Evolutionary conservation across 2,329 filamentous ascomycete genomes (phyloP), one percentile per base, ranked within the genome.

Genomic region (Sphaerulina musiva): DNA sequence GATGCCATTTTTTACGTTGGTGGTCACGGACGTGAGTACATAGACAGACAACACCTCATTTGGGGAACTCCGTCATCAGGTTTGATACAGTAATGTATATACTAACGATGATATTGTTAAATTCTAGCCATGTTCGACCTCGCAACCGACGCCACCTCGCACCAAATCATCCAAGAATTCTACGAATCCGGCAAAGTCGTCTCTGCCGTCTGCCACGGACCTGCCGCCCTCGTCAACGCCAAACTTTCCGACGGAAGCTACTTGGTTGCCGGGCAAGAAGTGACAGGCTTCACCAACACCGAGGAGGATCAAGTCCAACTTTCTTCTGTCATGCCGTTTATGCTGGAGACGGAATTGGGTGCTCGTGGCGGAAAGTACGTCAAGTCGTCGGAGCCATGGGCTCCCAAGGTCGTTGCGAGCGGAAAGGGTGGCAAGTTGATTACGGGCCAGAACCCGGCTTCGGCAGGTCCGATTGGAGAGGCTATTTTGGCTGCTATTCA

Each of bases 141-240:
- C 14, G 78, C 77, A 51, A 72, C 73, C 53, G 79, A 85, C 65
- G 59, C 71, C 17, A 73, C 74, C n/a, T 83, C 79, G 26, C 78
- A 82, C 60, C 72, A 77, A 57, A 71, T 88, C 36, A 81, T 84
- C 63, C 71, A 74, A 56, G 81, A 86, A 67, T 86, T 88, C 67
- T 79, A 76, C 63, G 71, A 73, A 39, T 75, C 77, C 2, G 79
- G 77, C 58, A 86, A 86, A 74, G 74, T 82, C 51, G 78, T 87
- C 11, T 73, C 80, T 0, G 81, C 84, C 3, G 83, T 88, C 44
- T 87, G 85, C 74, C 85, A 88, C 70, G 85, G 83, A 5, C 82
- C 84, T 2, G 80, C 79, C 3, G 85, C 78, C 10, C 73, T 88
- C 12, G 74, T 78, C 46, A 77, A 83, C 60, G 83, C 80, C 36